Evolutionary conservation across 2,329 filamentous ascomycete species (phyloP).

Genomic region (Geosmithia putterillii): DNA sequence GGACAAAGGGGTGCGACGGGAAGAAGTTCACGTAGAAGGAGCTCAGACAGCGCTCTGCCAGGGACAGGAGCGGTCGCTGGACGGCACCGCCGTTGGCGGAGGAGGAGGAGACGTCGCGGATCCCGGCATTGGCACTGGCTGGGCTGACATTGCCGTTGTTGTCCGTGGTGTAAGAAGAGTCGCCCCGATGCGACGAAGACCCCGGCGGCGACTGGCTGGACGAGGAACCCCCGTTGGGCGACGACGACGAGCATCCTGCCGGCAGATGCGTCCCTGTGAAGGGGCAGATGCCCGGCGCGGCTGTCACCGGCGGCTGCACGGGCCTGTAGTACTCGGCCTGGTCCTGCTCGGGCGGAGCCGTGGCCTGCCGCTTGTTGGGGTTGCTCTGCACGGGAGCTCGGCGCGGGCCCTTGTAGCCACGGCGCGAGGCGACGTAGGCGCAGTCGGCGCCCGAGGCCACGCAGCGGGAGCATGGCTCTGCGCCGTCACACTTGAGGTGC

Average conservation of each 20-base stretch:
- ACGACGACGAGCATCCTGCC: background rate
- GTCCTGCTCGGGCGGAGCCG: constrained; percentile 18
- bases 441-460: constrained; percentile 45
- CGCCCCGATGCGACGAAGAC: background rate
- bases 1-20: constrained; percentile 43
- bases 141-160: background rate
- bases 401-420: constrained; percentile 55
- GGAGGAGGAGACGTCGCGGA: background rate
- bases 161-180: background rate
- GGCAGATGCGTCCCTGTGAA: background rate
- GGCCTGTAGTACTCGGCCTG: background rate
- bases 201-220: background rate
- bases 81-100: background rate
- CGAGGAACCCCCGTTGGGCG: background rate
- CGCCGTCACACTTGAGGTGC: constrained; percentile 67
- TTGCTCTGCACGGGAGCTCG: constrained; percentile 25
- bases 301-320: background rate
- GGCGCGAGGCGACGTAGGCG: constrained; percentile 60
- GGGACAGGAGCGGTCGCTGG: constrained; percentile 11
- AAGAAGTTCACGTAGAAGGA: constrained; percentile 48
- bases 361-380: constrained; percentile 37
- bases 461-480: constrained; percentile 59
- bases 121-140: background rate
- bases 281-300: background rate
- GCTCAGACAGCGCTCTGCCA: constrained; percentile 41